Evolutionary conservation across 768 basidiomycete species (phyloP), one percentile per base, ranked within the genome.

Genomic region (Pleurotus citrinopileatus): DNA sequence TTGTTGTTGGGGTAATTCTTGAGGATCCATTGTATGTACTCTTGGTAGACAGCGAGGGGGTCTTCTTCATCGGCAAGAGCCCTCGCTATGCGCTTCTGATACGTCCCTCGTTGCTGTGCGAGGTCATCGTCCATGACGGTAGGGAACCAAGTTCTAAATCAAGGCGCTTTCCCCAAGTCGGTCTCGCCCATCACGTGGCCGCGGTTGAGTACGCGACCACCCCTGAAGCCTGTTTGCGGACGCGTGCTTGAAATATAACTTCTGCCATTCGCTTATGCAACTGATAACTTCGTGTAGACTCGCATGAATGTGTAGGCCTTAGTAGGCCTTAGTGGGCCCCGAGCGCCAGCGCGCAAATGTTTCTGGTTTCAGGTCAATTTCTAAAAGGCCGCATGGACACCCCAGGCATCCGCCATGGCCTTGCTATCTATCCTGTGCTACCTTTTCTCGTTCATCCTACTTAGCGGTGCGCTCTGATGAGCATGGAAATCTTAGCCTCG

Each of bases 11-110:
- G 75, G 42, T 95, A 94, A 61, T 83, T 84, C 59, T 92, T 85
- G 55, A 87, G 73, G 28, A 88, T 94, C 91, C 94, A 98, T 57
- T 90, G 83, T 48, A 98, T 84, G 69, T 94, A 97, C 65, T 86
- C 78, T 66, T 90, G 80, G 59, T 94, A 96, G 1, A 86, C 79
- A 1, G 89, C 87, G 22, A 98, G 79, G 3, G 94, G 89, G 64
- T 98, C 97, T 57, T 89, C 88, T 54, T 91, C 91, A 57, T 89
- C 88, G 10, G 74, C 74, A 13, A 84, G 72, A 0, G 83, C 83
- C 29, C 75, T 76, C 5, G 68, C 72, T 27, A 92, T 65, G 42
- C 69, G 65, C 6, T 70, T 66, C 52, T 63, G 67, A 54, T 72
- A 74, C 54, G 61, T 61, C 50, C 71, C 68, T 32, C 73, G 67